Evolutionary conservation across 169 alveolate species (phyloP).

Genomic region (Eimeria acervulina): DNA sequence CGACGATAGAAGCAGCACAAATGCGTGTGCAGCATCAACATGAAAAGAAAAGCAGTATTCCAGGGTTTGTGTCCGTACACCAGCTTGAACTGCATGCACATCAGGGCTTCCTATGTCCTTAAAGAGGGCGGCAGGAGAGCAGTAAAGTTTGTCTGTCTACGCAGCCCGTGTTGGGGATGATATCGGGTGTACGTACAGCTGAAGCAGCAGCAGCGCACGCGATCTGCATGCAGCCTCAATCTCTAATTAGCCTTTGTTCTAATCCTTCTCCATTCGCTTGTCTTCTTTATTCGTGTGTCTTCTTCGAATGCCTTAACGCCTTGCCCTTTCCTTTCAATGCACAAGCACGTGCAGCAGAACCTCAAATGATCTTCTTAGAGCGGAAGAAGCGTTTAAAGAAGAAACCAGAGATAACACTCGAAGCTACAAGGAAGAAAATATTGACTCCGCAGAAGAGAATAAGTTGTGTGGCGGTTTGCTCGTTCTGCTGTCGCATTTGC

Average conservation of each 20-base stretch:
- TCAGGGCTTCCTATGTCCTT: not conserved
- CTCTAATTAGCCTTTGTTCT: not conserved
- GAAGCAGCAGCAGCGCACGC: not conserved
- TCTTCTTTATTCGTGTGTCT: too few species aligned
- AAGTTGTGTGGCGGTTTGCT: conserved; percentile 64
- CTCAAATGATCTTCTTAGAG: conserved; percentile 77
- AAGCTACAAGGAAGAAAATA: conserved; percentile 57
- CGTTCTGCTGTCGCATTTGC: conserved; percentile 74
- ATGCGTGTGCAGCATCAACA: not conserved
- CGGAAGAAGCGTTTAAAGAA: conserved; percentile 82
- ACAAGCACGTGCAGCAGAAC: not conserved
- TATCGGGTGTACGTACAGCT: conserved; percentile 10
- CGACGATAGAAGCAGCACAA: not conserved
- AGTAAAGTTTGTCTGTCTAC: not conserved
- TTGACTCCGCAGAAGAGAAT: conserved; percentile 60
- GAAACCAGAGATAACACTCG: conserved; percentile 74
- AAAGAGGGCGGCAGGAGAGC: not conserved
- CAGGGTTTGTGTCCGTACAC: not conserved
- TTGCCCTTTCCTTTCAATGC: too few species aligned
- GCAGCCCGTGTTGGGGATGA: not conserved
- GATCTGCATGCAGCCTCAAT: not conserved
- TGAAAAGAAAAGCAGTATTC: not conserved
- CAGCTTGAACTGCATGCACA: not conserved
- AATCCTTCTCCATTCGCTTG: too few species aligned
- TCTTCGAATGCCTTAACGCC: too few species aligned